Base-by-base conservation (phyloP, 2,329 filamentous ascomycete species). In the Eutypa lata region DNA sequence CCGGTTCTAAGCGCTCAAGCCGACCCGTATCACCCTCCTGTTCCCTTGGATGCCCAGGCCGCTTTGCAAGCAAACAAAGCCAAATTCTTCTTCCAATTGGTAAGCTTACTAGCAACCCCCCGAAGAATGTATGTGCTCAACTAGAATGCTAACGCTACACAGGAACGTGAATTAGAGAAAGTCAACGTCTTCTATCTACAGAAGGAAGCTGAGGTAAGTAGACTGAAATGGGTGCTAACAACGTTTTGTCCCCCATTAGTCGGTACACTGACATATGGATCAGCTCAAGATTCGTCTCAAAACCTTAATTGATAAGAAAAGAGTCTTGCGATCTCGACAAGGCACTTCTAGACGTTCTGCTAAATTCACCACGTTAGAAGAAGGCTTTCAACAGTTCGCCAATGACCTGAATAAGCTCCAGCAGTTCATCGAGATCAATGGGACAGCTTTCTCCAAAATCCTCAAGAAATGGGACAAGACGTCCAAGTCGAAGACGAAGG, bases 401-500 rank as follows among this genome's bases (percentile, higher is more conserved):
- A 93, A 90, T 67, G 94, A 99, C 68, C 75, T 99, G 45, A 96
- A 96, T 75, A 99, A 99, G 74, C 82, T 99, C 16, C 91, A 97
- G 77, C 94, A 97, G 77, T 99, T 97, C 72, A 91, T 99, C 59
- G 93, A 97, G 71, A 90, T 97, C 68, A 99, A 99, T 68, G 93
- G 94, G 65, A 97, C 91, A 2, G 94, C 92, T 16, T 97, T 97
- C 70, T 97, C 93, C 26, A 99, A 99, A 72, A 99, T 99, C 54
- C 76, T 99, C 58, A 99, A 99, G 76, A 99, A 99, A 83, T 99
- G 94, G 94, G 94, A 99, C 75, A 99, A 99, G 82, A 97, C 92
- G 1, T 97, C 93, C 61, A 99, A 97, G 80, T 97, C 93, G 49
- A 93, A 93, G 71, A 97, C 94, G 54, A 99, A 99, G 72, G 94